These are phyloP conservation scores for Lentinula sp. DNA, from an alignment of 768 basidiomycete genomes.

Conservation along the genomic window DNA sequence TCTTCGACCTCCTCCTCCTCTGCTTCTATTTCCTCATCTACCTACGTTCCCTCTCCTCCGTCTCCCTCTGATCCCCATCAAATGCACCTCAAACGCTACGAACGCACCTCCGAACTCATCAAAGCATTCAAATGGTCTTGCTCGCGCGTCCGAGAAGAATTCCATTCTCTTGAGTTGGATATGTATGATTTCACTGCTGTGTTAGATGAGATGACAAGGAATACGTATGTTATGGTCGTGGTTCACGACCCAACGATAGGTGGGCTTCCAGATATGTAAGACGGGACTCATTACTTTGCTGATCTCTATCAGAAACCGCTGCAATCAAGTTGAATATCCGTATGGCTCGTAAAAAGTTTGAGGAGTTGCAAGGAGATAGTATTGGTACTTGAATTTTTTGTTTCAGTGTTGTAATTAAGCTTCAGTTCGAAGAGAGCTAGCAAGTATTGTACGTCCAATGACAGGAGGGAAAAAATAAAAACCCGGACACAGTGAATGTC, in stretches of 20 bases:
- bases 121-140: conserved; percentile 95
- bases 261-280: conserved; percentile 18
- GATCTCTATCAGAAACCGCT: conserved; percentile 60
- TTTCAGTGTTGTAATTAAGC: neutral
- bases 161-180: conserved; percentile 83
- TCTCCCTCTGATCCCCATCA: conserved; percentile 25
- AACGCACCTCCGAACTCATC: conserved; percentile 87
- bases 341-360: conserved; percentile 82
- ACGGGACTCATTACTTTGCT: neutral
- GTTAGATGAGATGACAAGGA: conserved; percentile 86
- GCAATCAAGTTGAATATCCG: conserved; percentile 85
- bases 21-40: conserved; percentile 15
- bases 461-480: too few relatives aligned
- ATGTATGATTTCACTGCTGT: conserved; percentile 82
- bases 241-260: conserved; percentile 87
- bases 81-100: conserved; percentile 69
- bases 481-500: too few relatives aligned
- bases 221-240: conserved; percentile 89
- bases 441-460: too few relatives aligned
- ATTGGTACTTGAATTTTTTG: conserved; percentile 25
- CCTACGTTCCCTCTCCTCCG: conserved; percentile 5
- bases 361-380: conserved; percentile 79
- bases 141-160: conserved; percentile 78
- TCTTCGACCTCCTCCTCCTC: conserved; percentile 22
- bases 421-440: too few relatives aligned